Base-by-base conservation (phyloP, 345 rosid genomes). In the Salix viminalis region DNA sequence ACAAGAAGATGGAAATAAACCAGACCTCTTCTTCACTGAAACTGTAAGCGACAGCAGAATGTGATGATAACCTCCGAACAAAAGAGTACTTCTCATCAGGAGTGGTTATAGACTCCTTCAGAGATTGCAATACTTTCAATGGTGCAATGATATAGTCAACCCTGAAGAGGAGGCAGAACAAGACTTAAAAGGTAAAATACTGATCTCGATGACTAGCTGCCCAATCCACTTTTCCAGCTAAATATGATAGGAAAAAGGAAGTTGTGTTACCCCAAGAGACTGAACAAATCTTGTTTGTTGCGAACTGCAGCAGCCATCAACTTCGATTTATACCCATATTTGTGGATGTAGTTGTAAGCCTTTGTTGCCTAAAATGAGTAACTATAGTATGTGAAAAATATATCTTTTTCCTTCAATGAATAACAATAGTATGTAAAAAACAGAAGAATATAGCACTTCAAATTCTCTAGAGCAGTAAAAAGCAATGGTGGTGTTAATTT, bases 251-350 rank as follows among this genome's bases (percentile, higher is more conserved):
- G 23, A 32, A 34, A 72, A 58, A 48, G 18, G 21, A 18, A 61
- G 19, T 23, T 61, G 62, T 60, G 69, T 73, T 84, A 93, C 99
- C 99, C 98, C 80, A 96, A 80, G 83, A 96, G 91, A 80, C 93
- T 91, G 88, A 93, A 96, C 56, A 96, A 81, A 86, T 93, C 97
- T 81, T 93, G 97, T 81, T 91, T 96, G 96, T 96, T 95, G 32
- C 98, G 86, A 79, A 96, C 98, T 70, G 98, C 98, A 75, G 99
- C 99, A 46, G 98, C 99, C 96, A 93, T 95, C 82, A 96, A 78
- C 89, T 91, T 96, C 26, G 99, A 91, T 81, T 91, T 96, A 77
- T 93, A 84, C 67, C 98, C 97, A 70, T 91, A 88, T 81, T 93
- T 96, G 86, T 96, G 99, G 72, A 96, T 93, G 81, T 93, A 96